phyloP scores from a whole-genome alignment of 2,329 filamentous ascomycete genomes.

The Hysterium pulicare region DNA sequence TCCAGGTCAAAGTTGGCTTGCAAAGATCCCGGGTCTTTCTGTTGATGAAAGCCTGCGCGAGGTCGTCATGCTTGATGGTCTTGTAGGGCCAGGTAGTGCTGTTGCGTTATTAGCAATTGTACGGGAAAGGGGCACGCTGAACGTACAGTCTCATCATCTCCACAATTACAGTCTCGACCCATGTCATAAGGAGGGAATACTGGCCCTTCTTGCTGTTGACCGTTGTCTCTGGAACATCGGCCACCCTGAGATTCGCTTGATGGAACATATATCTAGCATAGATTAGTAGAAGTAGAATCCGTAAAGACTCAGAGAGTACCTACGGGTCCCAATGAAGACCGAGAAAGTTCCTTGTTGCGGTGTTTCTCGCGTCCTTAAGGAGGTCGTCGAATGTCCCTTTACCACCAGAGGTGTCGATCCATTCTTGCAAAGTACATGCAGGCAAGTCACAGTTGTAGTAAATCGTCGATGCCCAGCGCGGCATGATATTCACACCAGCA shows the following conservation, averaged over 20 bases:
- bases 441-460: conserved; percentile 63
- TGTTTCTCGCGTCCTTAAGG: conserved; percentile 49
- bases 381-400: conserved; percentile 53
- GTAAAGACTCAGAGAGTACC: conserved; percentile 8
- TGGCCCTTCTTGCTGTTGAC: conserved; percentile 48
- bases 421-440: conserved; percentile 56
- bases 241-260: conserved; percentile 57
- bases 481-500: conserved; percentile 55
- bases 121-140: too few relatives aligned
- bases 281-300: neutral
- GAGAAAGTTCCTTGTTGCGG: conserved; percentile 56
- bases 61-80: conserved; percentile 56
- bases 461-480: conserved; percentile 60
- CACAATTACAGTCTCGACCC: conserved; percentile 53
- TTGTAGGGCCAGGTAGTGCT: conserved; percentile 51
- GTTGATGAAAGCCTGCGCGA: conserved; percentile 50
- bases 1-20: conserved; percentile 48
- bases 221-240: conserved; percentile 46
- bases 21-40: conserved; percentile 55
- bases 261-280: conserved; percentile 57
- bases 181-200: conserved; percentile 55
- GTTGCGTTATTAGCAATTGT: conserved; percentile 9
- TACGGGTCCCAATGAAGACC: conserved; percentile 52
- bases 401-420: conserved; percentile 58
- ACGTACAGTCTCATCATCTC: conserved; percentile 52